Conservation (phyloP, 1,284 basidiomycete species). For the Heterobasidion parviporum region DNA sequence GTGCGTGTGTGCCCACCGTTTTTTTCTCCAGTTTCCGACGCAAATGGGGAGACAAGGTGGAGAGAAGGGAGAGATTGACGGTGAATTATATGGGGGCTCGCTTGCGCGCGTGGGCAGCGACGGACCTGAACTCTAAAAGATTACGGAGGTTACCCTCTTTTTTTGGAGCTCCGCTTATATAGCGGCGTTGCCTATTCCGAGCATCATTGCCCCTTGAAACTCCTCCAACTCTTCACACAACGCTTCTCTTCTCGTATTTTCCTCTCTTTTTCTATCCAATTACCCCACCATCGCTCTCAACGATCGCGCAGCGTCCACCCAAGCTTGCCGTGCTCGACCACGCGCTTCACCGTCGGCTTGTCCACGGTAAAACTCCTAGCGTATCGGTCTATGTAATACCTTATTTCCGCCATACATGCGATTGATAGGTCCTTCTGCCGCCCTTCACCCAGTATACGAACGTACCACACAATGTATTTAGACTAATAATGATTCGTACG, state of each 20-base stretch:
- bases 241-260: not conserved
- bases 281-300: not conserved
- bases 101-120: constrained; percentile 8
- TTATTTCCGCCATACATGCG: no score
- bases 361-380: no score
- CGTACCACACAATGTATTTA: no score
- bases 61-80: constrained; percentile 3
- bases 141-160: constrained; percentile 40
- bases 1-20: constrained; percentile 16
- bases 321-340: no score
- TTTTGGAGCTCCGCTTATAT: constrained; percentile 18
- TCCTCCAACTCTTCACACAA: constrained; percentile 1
- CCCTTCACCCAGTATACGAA: no score
- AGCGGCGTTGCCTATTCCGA: not conserved
- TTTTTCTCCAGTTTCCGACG: constrained; percentile 20
- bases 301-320: no score
- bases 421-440: no score
- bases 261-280: not conserved
- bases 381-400: no score
- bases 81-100: constrained; percentile 12
- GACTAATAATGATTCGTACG: no score
- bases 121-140: constrained; percentile 33
- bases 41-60: constrained; percentile 15
- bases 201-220: constrained; percentile 19
- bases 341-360: no score